These are phyloP conservation scores for Saccharomyces cerevisiae DNA, from an alignment of 805 yeast genomes.

Conservation along the genomic window DNA sequence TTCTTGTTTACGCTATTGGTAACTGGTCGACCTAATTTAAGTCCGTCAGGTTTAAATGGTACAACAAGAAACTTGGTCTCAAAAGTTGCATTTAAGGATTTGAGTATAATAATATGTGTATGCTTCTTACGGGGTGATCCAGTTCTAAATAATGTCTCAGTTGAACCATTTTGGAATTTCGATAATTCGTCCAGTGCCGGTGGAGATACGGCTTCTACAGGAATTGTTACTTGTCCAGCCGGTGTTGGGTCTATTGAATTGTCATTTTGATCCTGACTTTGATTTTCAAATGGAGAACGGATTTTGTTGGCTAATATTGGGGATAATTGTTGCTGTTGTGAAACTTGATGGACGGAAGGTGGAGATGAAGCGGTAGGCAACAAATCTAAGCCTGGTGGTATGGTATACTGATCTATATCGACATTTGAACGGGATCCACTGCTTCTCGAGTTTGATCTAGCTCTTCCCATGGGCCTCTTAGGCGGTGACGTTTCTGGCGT, in stretches of 20 bases:
- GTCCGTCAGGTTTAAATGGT: slow-evolving; percentile 73
- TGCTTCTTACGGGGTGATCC: slow-evolving; percentile 23
- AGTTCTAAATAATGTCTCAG: neutral
- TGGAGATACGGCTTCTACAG: neutral
- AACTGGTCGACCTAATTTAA: slow-evolving; percentile 86
- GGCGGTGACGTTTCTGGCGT: neutral
- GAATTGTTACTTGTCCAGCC: neutral
- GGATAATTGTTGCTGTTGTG: slow-evolving; percentile 1
- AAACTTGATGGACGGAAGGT: neutral
- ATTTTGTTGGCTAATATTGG: neutral
- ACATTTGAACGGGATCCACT: slow-evolving; percentile 14
- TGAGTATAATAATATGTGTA: slow-evolving; percentile 58
- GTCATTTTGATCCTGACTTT: neutral
- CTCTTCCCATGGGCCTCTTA: slow-evolving; percentile 10
- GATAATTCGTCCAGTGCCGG: neutral
- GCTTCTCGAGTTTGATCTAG: slow-evolving; percentile 26
- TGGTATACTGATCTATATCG: slow-evolving; percentile 7
- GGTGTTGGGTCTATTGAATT: neutral
- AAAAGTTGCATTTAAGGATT: slow-evolving; percentile 75
- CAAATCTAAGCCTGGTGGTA: neutral
- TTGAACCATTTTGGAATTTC: neutral
- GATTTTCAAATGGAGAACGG: neutral
- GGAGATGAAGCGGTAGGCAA: neutral
- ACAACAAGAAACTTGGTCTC: slow-evolving; percentile 69
- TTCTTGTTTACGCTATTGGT: slow-evolving; percentile 43